phyloP scores from a whole-genome alignment of 2,329 filamentous ascomycete species.

The Plectosphaerella sp. region DNA sequence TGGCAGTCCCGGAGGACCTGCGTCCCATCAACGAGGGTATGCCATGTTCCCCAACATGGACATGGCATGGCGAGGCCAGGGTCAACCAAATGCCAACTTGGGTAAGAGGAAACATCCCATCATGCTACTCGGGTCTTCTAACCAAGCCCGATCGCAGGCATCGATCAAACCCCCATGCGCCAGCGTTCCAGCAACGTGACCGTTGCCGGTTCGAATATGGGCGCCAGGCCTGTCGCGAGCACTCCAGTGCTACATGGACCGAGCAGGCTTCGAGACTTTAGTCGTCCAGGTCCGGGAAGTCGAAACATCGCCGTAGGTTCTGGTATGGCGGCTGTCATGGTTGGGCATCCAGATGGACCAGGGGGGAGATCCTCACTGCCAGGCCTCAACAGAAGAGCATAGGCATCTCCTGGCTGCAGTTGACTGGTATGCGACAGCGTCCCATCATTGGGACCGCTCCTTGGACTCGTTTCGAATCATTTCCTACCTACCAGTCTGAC shows the following conservation, averaged over 20 bases:
- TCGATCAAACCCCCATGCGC: background rate
- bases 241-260: background rate
- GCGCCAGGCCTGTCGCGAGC: background rate
- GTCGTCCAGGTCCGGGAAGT: background rate
- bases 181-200: background rate
- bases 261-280: background rate
- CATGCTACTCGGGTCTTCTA: no score
- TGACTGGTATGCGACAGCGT: no score
- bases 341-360: background rate
- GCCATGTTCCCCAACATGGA: background rate
- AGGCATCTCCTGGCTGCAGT: no score
- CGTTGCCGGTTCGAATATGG: no score
- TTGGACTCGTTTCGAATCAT: no score
- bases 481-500: no score
- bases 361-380: background rate
- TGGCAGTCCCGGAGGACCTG: background rate
- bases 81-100: background rate
- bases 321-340: background rate
- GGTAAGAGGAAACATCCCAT: background rate
- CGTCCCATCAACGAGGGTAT: background rate
- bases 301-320: background rate
- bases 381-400: no score
- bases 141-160: background rate
- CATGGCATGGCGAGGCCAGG: background rate
- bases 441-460: no score